phyloP scores from a whole-genome alignment of 2,329 filamentous ascomycete genomes.

The Epichloe elymi region DNA sequence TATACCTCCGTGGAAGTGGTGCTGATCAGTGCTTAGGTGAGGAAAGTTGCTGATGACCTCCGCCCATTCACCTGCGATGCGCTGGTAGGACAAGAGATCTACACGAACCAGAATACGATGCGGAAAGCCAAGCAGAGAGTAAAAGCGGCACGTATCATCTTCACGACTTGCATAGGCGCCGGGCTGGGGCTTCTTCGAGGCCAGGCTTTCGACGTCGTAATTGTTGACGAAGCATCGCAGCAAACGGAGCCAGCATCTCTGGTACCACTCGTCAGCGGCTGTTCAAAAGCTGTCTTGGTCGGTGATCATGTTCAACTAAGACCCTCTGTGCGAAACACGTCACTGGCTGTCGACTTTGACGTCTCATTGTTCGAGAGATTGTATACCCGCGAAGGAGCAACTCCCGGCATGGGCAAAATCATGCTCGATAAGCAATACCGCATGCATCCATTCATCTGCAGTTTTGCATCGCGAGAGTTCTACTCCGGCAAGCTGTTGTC shows the following conservation, averaged over 20 bases:
- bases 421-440: conserved; percentile 33
- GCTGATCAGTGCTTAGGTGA: background rate
- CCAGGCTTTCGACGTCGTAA: conserved; percentile 12
- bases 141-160: background rate
- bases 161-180: background rate
- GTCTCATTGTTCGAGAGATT: background rate
- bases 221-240: conserved; percentile 34
- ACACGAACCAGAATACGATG: background rate
- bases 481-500: conserved; percentile 20
- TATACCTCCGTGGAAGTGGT: background rate
- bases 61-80: background rate
- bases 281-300: conserved; percentile 28
- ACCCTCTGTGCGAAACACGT: conserved; percentile 25
- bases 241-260: conserved; percentile 29
- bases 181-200: background rate
- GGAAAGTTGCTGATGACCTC: background rate
- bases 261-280: conserved; percentile 28
- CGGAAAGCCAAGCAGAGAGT: background rate
- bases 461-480: conserved; percentile 27
- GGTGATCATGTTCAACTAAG: conserved; percentile 34
- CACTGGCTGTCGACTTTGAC: background rate
- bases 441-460: conserved; percentile 27
- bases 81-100: background rate
- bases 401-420: conserved; percentile 12
- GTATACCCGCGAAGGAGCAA: background rate